These are phyloP conservation scores for Eucommia ulmoides DNA, from an alignment of 257 asterid species.

Conservation along the genomic window DNA sequence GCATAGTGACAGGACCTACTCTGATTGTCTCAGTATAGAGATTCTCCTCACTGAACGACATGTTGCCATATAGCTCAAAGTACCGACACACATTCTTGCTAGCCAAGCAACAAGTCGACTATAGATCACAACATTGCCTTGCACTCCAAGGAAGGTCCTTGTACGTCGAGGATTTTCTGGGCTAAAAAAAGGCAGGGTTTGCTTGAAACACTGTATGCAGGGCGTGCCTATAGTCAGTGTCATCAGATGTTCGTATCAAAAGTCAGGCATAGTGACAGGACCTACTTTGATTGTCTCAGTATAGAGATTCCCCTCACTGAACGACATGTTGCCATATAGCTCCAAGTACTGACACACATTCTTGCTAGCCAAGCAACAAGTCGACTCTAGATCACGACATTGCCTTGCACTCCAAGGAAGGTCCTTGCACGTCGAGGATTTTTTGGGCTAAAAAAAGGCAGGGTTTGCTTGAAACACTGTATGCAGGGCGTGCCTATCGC, in stretches of 20 bases:
- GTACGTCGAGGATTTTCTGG: background rate
- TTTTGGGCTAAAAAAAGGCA: background rate
- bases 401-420: conserved; percentile 22
- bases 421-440: background rate
- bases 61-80: conserved; percentile 19
- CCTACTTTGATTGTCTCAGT: conserved; percentile 42
- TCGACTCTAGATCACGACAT: conserved; percentile 12
- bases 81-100: conserved; percentile 17
- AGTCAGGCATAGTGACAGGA: too few relatives aligned
- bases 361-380: conserved; percentile 2
- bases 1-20: conserved; percentile 12
- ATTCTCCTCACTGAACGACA: conserved; percentile 25
- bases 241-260: background rate
- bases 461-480: background rate
- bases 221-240: background rate
- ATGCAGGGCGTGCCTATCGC: background rate
- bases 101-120: conserved; percentile 1
- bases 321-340: conserved; percentile 25
- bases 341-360: conserved; percentile 18
- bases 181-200: conserved; percentile 11
- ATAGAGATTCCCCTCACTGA: conserved; percentile 31
- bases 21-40: conserved; percentile 35
- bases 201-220: background rate
- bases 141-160: conserved; percentile 24
- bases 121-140: conserved; percentile 13